Conservation (phyloP, 129 eudicot species). For the Scalesia atractyloides region DNA sequence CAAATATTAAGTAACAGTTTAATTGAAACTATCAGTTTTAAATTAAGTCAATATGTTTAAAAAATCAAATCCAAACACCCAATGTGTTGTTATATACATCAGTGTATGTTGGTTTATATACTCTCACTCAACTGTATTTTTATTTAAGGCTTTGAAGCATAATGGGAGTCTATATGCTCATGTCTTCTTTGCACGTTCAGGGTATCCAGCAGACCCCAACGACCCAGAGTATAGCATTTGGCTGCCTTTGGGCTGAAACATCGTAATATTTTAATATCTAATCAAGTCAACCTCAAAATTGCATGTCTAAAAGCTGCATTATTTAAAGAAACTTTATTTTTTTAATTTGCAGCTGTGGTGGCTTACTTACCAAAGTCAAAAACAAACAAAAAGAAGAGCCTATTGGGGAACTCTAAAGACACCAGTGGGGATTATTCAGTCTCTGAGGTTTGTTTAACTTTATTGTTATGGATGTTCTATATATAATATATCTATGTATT, state of each 20-base stretch:
- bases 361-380: slow-evolving; percentile 83
- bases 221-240: slow-evolving; percentile 82
- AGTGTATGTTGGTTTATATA: not conserved
- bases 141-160: slow-evolving; percentile 14
- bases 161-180: slow-evolving; percentile 17
- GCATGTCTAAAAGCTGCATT: not conserved
- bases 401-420: slow-evolving; percentile 61
- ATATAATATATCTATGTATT: too few species aligned
- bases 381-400: slow-evolving; percentile 72
- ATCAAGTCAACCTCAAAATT: slow-evolving; percentile 3
- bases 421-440: slow-evolving; percentile 37
- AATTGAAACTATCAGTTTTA: not conserved
- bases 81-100: not conserved
- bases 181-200: slow-evolving; percentile 81
- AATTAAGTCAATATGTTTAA: not conserved
- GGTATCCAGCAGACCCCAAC: slow-evolving; percentile 74
- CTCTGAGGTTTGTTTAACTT: slow-evolving; percentile 54
- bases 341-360: slow-evolving; percentile 71
- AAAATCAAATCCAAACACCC: not conserved
- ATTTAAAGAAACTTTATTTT: slow-evolving; percentile 3
- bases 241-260: slow-evolving; percentile 76
- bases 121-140: not conserved
- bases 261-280: slow-evolving; percentile 46
- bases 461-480: too few species aligned
- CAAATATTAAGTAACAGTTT: not conserved